These are phyloP conservation scores for Globisporangium lucens DNA, from an alignment of 352 stramenopile genomes.

Conservation along the genomic window DNA sequence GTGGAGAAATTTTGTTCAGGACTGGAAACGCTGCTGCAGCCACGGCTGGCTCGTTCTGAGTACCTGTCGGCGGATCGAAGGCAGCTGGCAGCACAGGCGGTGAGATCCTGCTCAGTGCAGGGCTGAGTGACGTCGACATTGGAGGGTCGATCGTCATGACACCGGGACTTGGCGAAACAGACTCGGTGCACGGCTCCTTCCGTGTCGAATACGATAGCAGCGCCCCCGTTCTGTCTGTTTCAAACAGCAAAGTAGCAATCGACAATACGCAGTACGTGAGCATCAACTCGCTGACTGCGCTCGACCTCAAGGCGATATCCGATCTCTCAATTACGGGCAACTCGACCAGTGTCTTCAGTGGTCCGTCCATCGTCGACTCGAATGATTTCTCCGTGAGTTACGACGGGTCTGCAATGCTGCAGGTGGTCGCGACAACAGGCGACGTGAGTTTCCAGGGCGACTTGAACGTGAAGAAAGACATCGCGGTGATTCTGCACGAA, in stretches of 20 bases:
- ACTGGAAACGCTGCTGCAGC: constrained; percentile 28
- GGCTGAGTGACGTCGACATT: constrained; percentile 26
- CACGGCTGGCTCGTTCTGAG: constrained; percentile 34
- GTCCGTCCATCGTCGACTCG: constrained; percentile 25
- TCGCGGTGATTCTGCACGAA: constrained; percentile 27
- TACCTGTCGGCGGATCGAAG: constrained; percentile 34
- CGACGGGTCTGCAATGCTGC: constrained; percentile 12
- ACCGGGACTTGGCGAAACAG: constrained; percentile 28
- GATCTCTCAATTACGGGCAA: constrained; percentile 34
- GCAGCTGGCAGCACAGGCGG: constrained; percentile 20
- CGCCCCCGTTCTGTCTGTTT: constrained; percentile 27
- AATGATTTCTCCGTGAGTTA: constrained; percentile 27
- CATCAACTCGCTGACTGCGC: constrained; percentile 25
- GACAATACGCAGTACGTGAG: constrained; percentile 32
- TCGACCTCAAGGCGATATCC: constrained; percentile 28
- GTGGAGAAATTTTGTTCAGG: constrained; percentile 32
- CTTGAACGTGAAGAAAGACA: constrained; percentile 21
- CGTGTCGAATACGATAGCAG: constrained; percentile 35
- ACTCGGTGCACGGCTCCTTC: constrained; percentile 30
- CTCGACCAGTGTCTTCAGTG: constrained; percentile 24
- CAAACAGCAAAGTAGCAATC: constrained; percentile 29
- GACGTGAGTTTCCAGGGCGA: constrained; percentile 25
- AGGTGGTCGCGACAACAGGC: constrained; percentile 21
- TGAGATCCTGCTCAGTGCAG: constrained; percentile 33
- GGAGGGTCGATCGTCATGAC: constrained; percentile 43